Evolutionary conservation across 164 flowering plant genomes (phyloP).

Genomic region (Kalanchoe fedtschenkoi): DNA sequence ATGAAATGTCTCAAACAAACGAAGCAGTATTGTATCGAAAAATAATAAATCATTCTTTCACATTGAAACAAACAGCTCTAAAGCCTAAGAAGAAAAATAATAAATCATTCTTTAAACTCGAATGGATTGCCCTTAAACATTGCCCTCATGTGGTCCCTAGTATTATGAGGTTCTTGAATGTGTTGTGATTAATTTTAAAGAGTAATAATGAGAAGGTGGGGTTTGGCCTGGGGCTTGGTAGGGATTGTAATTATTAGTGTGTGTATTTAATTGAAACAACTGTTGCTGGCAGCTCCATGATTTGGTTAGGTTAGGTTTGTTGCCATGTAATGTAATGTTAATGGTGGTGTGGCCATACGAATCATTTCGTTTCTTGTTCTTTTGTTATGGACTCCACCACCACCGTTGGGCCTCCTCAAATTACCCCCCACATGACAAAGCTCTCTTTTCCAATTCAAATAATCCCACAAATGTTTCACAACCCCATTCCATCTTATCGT

Average conservation of each 20-base stretch:
- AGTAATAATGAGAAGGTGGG: not conserved
- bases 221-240: not conserved
- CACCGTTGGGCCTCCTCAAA: no score
- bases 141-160: not conserved
- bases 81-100: no score
- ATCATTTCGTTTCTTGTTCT: not conserved
- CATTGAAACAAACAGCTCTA: no score
- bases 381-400: not conserved
- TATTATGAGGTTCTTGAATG: not conserved
- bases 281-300: slow-evolving; percentile 4
- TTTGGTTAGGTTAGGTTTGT: not conserved
- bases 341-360: not conserved
- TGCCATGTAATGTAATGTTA: not conserved
- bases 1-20: no score
- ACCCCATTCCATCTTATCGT: not conserved
- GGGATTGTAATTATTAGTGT: not conserved
- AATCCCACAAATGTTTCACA: not conserved
- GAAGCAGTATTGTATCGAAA: no score
- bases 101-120: no score
- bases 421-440: no score
- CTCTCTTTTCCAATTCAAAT: no score
- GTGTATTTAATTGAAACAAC: not conserved
- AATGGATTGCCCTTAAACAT: no score
- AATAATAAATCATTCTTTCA: no score
- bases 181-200: no score